Base-by-base conservation (phyloP, 345 rosid species). In the Stellera chamaejasme region DNA sequence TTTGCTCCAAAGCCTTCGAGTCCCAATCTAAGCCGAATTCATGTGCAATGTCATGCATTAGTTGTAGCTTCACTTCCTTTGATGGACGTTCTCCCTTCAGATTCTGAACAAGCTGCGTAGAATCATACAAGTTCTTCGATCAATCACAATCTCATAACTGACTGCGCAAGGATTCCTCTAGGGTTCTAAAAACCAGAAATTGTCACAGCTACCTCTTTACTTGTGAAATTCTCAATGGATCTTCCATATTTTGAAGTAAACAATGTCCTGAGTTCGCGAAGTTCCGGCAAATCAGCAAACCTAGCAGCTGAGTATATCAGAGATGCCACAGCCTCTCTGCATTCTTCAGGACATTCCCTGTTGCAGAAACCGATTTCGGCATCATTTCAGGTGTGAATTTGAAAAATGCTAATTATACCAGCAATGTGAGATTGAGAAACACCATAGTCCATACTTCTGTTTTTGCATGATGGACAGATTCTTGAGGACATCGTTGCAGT, bases 301-400 rank as follows among this genome's bases (percentile, higher is more conserved):
- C 96, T 77, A 47, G 99, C 96, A 10, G 99, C 93, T n/a, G 96
- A 94, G 42, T 82, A 79, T 42, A 77, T 66, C 51, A 93, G 75
- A 52, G 95, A 83, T 11, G 87, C 66, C 15, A 80, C 71, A 50
- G 96, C 90, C 70, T 83, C 92, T 63, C 60, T 71, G 71, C 99
- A 89, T 53, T 83, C 97, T 45, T 75, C 82, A 27, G 96, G 99
- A 50, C 95, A 88, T 61, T 83, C 92, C 59, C 96, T 91, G 71
- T n/a, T 59, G 16, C 52, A 46, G 42, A 55, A 36, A 10, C 39
- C 9, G 9, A 3, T 32, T 32, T 32, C 39, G 3, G 39, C 39
- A 32, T 32, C 39, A 5, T 5, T 43, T 19, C 23, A 44, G n/a
- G 13, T 50, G 41, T 28, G n/a, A 42, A 27, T 55, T 3, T 10